phyloP scores from a whole-genome alignment of 2,329 filamentous ascomycete genomes.

The Fusarium avenaceum region DNA sequence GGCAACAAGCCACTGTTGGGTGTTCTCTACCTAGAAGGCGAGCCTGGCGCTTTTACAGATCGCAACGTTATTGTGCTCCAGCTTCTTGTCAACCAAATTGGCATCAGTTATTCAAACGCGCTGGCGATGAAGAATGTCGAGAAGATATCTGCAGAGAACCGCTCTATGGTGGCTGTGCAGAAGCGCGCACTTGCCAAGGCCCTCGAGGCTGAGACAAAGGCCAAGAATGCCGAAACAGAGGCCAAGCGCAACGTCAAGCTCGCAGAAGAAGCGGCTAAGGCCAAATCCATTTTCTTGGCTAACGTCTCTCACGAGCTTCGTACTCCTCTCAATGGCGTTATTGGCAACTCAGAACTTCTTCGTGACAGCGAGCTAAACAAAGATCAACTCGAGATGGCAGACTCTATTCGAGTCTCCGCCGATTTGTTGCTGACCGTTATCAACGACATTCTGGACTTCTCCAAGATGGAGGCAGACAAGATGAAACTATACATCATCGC shows the following conservation, averaged over 20 bases:
- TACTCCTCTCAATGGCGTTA: slow-evolving; percentile 88
- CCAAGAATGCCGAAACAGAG: slow-evolving; percentile 80
- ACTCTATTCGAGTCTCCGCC: slow-evolving; percentile 87
- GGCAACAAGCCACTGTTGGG: slow-evolving; percentile 78
- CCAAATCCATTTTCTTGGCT: slow-evolving; percentile 84
- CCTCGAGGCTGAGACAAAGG: slow-evolving; percentile 79
- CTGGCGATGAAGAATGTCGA: slow-evolving; percentile 78
- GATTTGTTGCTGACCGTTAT: slow-evolving; percentile 92
- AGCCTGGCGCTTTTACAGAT: slow-evolving; percentile 82
- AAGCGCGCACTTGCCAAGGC: slow-evolving; percentile 80
- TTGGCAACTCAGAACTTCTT: slow-evolving; percentile 87
- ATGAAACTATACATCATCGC: slow-evolving; percentile 83
- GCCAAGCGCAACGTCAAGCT: slow-evolving; percentile 84
- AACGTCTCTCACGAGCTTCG: slow-evolving; percentile 86
- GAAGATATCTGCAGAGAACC: slow-evolving; percentile 82
- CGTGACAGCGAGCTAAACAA: slow-evolving; percentile 80
- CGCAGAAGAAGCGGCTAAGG: slow-evolving; percentile 85
- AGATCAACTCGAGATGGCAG: slow-evolving; percentile 87
- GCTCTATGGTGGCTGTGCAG: slow-evolving; percentile 82
- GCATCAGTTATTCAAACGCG: slow-evolving; percentile 78
- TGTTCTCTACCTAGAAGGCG: slow-evolving; percentile 80
- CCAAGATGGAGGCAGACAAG: slow-evolving; percentile 90
- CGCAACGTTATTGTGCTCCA: slow-evolving; percentile 76
- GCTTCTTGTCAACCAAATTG: slow-evolving; percentile 83
- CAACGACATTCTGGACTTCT: slow-evolving; percentile 96